phyloP scores from a whole-genome alignment of 306 rosid species.

The Cicer judaicum region DNA sequence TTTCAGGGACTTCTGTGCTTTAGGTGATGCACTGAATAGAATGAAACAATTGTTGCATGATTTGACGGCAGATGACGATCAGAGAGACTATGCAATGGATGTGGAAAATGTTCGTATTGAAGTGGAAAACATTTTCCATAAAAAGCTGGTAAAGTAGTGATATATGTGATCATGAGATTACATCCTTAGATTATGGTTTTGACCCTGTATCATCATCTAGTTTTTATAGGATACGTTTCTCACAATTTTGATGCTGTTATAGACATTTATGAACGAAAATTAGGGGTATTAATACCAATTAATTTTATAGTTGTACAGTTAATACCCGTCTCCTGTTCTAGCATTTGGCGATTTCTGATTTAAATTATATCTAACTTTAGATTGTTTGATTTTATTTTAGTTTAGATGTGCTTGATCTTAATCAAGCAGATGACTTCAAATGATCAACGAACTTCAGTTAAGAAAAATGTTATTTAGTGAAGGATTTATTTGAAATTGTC shows the following conservation, averaged over 20 bases:
- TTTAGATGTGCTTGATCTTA: constrained; percentile 4
- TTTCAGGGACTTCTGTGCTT: constrained; percentile 65
- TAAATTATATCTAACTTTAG: neutral
- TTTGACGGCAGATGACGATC: constrained; percentile 61
- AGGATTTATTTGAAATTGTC: no score
- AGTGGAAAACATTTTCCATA: constrained; percentile 63
- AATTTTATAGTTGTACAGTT: constrained; percentile 30
- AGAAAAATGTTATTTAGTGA: no score
- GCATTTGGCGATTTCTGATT: constrained; percentile 30
- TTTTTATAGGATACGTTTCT: constrained; percentile 18
- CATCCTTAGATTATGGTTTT: constrained; percentile 27
- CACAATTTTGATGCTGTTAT: constrained; percentile 39
- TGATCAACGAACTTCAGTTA: no score
- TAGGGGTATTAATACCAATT: constrained; percentile 10
- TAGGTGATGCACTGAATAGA: constrained; percentile 76
- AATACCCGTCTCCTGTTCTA: neutral
- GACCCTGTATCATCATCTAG: constrained; percentile 25
- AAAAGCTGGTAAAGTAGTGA: constrained; percentile 58
- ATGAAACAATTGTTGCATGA: constrained; percentile 62
- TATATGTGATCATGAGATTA: constrained; percentile 22
- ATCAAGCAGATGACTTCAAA: no score
- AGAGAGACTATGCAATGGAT: constrained; percentile 71
- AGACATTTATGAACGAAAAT: constrained; percentile 3
- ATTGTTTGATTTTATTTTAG: neutral
- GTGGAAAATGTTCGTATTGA: constrained; percentile 72